Conservation (phyloP, 2,329 filamentous ascomycete species). For the Nemania sp. region DNA sequence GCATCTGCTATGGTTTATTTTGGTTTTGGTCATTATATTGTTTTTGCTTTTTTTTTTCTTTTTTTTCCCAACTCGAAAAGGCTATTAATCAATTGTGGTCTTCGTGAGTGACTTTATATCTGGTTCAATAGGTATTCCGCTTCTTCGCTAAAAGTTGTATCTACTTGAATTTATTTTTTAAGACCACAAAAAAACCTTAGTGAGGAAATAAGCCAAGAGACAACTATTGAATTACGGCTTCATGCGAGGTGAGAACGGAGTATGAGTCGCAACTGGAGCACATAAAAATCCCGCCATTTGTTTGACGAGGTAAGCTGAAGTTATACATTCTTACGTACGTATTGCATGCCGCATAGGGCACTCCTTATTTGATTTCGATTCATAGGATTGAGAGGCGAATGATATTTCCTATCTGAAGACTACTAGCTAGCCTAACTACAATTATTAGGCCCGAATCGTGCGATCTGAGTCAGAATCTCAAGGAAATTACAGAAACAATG, state of each 20-base stretch:
- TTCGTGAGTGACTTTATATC: too few species aligned
- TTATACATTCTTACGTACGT: neutral
- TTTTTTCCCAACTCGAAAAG: too few species aligned
- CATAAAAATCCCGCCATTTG: neutral
- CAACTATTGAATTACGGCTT: neutral
- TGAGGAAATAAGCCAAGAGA: too few species aligned
- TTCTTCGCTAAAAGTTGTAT: too few species aligned
- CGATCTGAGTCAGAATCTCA: conserved; percentile 3
- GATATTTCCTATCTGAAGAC: conserved; percentile 30
- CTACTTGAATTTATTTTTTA: too few species aligned
- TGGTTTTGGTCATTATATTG: too few species aligned
- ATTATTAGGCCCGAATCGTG: neutral
- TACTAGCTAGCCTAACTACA: conserved; percentile 11
- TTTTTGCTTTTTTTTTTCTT: too few species aligned
- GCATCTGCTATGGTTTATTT: too few species aligned
- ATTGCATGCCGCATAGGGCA: neutral
- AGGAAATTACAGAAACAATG: conserved; percentile 8
- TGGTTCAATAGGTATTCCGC: too few species aligned
- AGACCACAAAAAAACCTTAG: too few species aligned
- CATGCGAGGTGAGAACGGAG: neutral
- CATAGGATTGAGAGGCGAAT: conserved; percentile 28
- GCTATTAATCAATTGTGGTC: too few species aligned
- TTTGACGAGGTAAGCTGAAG: neutral
- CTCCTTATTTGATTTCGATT: neutral
- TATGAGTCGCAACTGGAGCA: neutral